A percentile compares a stretch with the other conserved stretches of the same genome.
Evolutionary conservation across 306 rosid genomes (phyloP).

Genomic region (Phaseolus lunatus): DNA sequence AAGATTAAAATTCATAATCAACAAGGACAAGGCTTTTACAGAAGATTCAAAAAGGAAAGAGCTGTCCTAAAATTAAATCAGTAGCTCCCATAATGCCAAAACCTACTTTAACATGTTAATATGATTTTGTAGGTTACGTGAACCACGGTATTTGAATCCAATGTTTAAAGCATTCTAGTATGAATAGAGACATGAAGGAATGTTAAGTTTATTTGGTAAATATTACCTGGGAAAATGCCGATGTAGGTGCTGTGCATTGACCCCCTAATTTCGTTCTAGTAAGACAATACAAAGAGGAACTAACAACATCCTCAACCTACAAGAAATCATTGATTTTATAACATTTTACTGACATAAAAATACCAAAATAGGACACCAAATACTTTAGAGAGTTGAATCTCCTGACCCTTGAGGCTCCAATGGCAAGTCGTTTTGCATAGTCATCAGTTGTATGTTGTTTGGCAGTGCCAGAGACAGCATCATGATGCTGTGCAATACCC

Average conservation of each 20-base stretch:
- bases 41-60: background rate
- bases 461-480: slow-evolving; percentile 24
- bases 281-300: slow-evolving; percentile 9
- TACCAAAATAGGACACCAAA: background rate
- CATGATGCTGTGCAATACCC: background rate
- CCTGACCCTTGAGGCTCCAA: slow-evolving; percentile 17
- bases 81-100: background rate
- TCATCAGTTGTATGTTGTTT: background rate
- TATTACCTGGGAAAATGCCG: slow-evolving; percentile 15
- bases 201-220: background rate
- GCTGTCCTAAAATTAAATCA: background rate
- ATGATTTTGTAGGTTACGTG: too few relatives aligned
- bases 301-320: slow-evolving; percentile 8
- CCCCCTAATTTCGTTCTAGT: background rate
- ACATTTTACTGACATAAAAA: background rate
- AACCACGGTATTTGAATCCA: background rate
- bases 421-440: slow-evolving; percentile 20
- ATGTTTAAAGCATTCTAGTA: background rate
- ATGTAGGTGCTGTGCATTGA: background rate
- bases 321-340: background rate
- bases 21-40: background rate
- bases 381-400: background rate
- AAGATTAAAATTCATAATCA: background rate
- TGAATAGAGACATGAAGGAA: background rate
- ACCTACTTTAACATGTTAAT: background rate